A percentile compares a stretch with the other conserved stretches of the same genome.
phyloP scores from a whole-genome alignment of 352 stramenopile genomes.

The Phytophthora ramorum region DNA sequence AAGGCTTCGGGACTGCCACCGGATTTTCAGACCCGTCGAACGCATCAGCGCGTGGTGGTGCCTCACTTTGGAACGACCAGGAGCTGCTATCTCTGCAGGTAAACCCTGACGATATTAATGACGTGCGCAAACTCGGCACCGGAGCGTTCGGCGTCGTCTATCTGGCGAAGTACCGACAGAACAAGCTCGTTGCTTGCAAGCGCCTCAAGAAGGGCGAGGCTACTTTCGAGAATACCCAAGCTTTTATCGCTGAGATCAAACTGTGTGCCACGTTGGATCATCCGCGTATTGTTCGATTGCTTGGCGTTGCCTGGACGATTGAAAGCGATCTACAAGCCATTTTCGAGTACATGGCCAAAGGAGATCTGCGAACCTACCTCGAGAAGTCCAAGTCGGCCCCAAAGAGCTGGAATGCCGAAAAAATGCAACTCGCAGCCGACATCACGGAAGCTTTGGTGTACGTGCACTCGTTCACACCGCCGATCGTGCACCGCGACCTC shows the following conservation, averaged over 20 bases:
- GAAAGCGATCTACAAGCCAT: constrained; percentile 61
- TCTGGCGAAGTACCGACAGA: constrained; percentile 50
- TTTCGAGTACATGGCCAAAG: constrained; percentile 72
- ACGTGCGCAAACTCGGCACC: constrained; percentile 43
- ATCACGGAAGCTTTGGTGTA: constrained; percentile 72
- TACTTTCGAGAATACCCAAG: constrained; percentile 48
- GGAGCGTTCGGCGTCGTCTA: constrained; percentile 53
- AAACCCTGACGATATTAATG: constrained; percentile 55
- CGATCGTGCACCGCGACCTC: constrained; percentile 67
- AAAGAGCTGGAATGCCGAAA: constrained; percentile 47
- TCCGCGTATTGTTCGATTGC: constrained; percentile 52
- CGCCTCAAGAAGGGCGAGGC: constrained; percentile 52
- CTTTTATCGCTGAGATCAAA: constrained; percentile 68
- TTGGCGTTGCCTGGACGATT: constrained; percentile 68
- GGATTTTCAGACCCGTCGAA: constrained; percentile 17
- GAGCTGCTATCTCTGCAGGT: constrained; percentile 59
- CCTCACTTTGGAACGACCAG: constrained; percentile 56
- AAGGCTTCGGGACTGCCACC: constrained; percentile 29
- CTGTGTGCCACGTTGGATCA: constrained; percentile 55
- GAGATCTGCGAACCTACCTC: constrained; percentile 55
- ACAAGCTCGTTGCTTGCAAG: constrained; percentile 51
- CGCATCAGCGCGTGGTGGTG: constrained; percentile 7
- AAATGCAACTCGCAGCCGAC: constrained; percentile 63
- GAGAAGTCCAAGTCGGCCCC: constrained; percentile 18
- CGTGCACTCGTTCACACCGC: constrained; percentile 66